Base-by-base conservation (phyloP, 2,329 filamentous ascomycete species). In the Blastomyces parvus region DNA sequence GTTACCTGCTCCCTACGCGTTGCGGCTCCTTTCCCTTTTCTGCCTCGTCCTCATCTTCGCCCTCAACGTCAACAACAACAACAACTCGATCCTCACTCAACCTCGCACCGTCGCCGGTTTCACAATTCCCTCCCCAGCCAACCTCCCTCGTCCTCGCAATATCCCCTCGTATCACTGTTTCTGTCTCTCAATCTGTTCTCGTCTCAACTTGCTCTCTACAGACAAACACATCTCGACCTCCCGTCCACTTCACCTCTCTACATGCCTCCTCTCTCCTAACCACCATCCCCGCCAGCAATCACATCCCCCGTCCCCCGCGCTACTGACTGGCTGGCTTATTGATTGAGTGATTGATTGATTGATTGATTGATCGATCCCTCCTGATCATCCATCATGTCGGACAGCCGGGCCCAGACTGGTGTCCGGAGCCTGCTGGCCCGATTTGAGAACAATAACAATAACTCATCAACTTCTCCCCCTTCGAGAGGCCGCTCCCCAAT, bases 371-470 rank as follows among this genome's bases (percentile, higher is more conserved):
- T 52, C 53, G 59, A 50, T 52, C 59, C 27, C 33, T 64, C 62
- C 59, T 60, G 42, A 64, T 63, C 52, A 19, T 40, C 58, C 60
- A 61, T 63, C 55, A 67, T 67, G 64, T 66, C 66, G 56, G 64
- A 61, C 60, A 62, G 40, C 30, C 67, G 64, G 62, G 65, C 68
- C 42, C 64, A 65, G 59, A 79, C 74, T 71, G 86, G 86, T 71
- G 87, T 90, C 71, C 87, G 82, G 78, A 89, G 89, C 78, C 84
- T 92, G 68, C 83, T 88, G 70, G 89, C 89, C 72, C 90, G 89
- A 83, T 91, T 91, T 74, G 89, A 92, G 80, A 85, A 86, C 73
- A 89, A 85, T 76, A 84, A 82, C 73, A 80, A 80, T 66, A 83
- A 83, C 74, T 82, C 82, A 72, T 81, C 85, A 68, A 79, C 81